Evolutionary conservation across 2,329 filamentous ascomycete genomes (phyloP).

Genomic region (Xylaria multiplex): DNA sequence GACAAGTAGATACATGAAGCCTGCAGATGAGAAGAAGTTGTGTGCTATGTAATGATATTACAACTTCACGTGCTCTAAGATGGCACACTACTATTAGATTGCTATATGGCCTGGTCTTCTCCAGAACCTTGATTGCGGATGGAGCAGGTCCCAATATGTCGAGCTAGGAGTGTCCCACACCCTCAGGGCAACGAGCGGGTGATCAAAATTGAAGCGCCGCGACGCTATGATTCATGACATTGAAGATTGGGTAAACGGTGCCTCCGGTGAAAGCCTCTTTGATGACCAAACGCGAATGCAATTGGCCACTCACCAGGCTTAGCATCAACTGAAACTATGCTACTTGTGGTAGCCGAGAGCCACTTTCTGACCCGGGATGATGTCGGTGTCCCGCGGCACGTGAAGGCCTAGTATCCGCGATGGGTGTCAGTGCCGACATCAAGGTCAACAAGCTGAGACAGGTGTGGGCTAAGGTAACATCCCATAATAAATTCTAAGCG

Average conservation of each 20-base stretch:
- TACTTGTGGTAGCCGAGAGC: not conserved
- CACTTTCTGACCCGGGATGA: not conserved
- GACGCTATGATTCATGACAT: not conserved
- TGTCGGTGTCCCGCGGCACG: not conserved
- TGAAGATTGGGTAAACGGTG: not conserved
- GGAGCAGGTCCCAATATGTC: not conserved
- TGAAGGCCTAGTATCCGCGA: not conserved
- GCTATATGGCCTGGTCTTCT: not conserved
- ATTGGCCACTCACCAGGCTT: slow-evolving; percentile 16
- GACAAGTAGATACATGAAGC: not conserved
- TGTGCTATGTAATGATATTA: slow-evolving; percentile 7
- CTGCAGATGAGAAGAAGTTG: slow-evolving; percentile 4
- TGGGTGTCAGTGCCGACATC: not conserved
- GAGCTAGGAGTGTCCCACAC: not conserved
- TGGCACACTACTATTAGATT: slow-evolving; percentile 5
- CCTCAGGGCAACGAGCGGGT: not conserved
- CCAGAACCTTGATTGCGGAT: not conserved
- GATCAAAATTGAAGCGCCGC: not conserved
- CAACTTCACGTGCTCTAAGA: not conserved
- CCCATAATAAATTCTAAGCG: not conserved
- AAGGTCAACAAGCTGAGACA: slow-evolving; percentile 8
- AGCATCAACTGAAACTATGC: not conserved
- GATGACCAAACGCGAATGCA: not conserved
- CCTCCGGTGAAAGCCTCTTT: not conserved
- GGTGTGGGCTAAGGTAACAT: slow-evolving; percentile 10